phyloP scores from a whole-genome alignment of 169 alveolate genomes.

The Plasmodium cynomolgi region DNA sequence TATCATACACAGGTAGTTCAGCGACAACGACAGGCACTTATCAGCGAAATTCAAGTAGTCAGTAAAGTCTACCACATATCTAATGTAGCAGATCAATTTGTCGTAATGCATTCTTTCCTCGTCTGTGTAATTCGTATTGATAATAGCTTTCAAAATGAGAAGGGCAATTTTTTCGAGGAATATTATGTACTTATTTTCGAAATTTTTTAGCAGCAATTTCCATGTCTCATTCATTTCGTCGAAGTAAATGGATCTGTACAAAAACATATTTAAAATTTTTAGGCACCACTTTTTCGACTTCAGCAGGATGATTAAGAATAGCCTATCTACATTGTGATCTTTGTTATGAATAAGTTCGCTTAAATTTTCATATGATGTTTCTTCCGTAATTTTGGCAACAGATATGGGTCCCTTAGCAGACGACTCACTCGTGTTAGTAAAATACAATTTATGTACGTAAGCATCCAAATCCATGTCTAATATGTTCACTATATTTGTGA shows the following conservation, averaged over 20 bases:
- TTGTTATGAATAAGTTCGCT: conserved; percentile 22
- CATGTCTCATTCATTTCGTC: conserved; percentile 69
- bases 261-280: conserved; percentile 61
- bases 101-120: conserved; percentile 27
- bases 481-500: conserved; percentile 54
- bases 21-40: conserved; percentile 34
- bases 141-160: conserved; percentile 49
- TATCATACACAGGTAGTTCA: conserved; percentile 50
- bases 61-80: conserved; percentile 33
- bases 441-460: conserved; percentile 48
- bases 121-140: conserved; percentile 41
- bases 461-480: conserved; percentile 44
- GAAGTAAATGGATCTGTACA: conserved; percentile 51
- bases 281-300: conserved; percentile 65
- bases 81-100: conserved; percentile 35
- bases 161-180: conserved; percentile 55
- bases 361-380: conserved; percentile 61
- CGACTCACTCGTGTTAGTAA: conserved; percentile 7
- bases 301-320: conserved; percentile 19
- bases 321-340: conserved; percentile 24
- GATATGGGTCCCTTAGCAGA: not conserved
- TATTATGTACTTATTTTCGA: conserved; percentile 52
- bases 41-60: conserved; percentile 54
- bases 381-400: conserved; percentile 64
- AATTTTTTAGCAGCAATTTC: conserved; percentile 32